These are phyloP conservation scores for Aspergillus puulaauensis DNA, from an alignment of 2,329 filamentous ascomycete species.

Conservation along the genomic window DNA sequence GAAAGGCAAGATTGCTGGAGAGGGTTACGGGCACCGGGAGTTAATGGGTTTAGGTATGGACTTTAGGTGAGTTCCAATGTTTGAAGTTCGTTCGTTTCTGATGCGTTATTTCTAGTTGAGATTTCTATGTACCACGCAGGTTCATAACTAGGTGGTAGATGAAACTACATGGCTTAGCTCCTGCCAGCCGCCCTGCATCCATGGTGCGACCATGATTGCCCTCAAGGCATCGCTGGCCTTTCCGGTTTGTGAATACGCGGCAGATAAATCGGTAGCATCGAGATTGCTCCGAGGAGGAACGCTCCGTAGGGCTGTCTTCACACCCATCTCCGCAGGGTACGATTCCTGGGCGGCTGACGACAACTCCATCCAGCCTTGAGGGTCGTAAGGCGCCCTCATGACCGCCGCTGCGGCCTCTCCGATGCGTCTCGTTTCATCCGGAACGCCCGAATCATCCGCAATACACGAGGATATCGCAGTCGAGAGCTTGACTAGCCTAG, in stretches of 20 bases:
- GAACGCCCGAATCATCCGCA: constrained; percentile 41
- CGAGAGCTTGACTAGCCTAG: constrained; percentile 71
- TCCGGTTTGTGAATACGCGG: constrained; percentile 72
- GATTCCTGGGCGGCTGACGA: constrained; percentile 57
- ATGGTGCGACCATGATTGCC: constrained; percentile 78
- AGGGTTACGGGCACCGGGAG: constrained; percentile 47
- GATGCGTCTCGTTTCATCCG: constrained; percentile 52
- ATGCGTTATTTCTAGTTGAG: neutral
- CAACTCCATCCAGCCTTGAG: constrained; percentile 78
- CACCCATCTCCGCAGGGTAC: constrained; percentile 71
- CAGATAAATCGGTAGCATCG: constrained; percentile 67
- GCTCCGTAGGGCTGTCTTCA: constrained; percentile 72
- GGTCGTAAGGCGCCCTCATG: constrained; percentile 75
- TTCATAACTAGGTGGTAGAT: constrained; percentile 15
- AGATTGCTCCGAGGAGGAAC: constrained; percentile 72
- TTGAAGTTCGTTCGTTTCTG: neutral
- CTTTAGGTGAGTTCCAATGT: neutral
- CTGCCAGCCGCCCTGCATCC: constrained; percentile 67
- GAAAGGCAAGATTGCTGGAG: constrained; percentile 68
- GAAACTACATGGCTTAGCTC: constrained; percentile 36
- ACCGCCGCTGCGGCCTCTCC: constrained; percentile 72
- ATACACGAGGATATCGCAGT: constrained; percentile 66
- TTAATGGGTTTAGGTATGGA: neutral
- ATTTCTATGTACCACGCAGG: neutral
- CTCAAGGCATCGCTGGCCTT: constrained; percentile 71